phyloP scores from a whole-genome alignment of 805 yeast species.

The Candida tallmaniae region DNA sequence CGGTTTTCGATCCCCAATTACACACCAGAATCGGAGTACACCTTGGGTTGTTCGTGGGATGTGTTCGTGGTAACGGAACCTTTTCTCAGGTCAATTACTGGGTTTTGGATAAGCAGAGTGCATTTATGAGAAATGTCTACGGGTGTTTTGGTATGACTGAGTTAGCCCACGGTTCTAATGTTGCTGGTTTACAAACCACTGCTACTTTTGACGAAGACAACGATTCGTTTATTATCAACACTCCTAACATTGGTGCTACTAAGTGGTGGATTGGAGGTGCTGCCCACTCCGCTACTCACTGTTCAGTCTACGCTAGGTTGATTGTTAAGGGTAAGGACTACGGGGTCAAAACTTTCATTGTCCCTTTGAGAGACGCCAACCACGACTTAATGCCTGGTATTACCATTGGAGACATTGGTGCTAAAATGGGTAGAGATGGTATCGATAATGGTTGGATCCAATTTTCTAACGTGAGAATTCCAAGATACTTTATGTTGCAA shows the following conservation, averaged over 20 bases:
- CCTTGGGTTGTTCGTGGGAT: constrained; percentile 76
- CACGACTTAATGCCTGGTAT: constrained; percentile 43
- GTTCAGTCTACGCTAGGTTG: constrained; percentile 39
- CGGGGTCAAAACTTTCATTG: constrained; percentile 44
- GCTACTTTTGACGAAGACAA: constrained; percentile 41
- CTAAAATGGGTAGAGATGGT: constrained; percentile 48
- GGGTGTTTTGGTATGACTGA: constrained; percentile 67
- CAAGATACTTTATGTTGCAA: constrained; percentile 44
- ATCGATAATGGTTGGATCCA: constrained; percentile 49
- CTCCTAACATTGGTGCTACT: constrained; percentile 46
- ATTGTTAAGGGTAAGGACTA: constrained; percentile 42
- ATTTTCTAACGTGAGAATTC: constrained; percentile 39
- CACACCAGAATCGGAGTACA: constrained; percentile 87
- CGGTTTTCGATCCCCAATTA: constrained; percentile 74
- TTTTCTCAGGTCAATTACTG: constrained; percentile 79
- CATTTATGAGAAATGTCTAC: constrained; percentile 50
- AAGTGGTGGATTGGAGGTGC: constrained; percentile 52
- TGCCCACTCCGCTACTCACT: constrained; percentile 44
- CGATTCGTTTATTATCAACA: constrained; percentile 40
- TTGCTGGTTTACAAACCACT: constrained; percentile 52
- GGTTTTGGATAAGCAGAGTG: constrained; percentile 68
- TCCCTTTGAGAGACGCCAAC: constrained; percentile 41
- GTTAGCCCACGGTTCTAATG: constrained; percentile 61
- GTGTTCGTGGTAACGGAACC: constrained; percentile 85
- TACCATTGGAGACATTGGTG: constrained; percentile 42